These are phyloP conservation scores for Ceratobasidium sp. DNA, from an alignment of 1,284 basidiomycete genomes.

Conservation along the genomic window DNA sequence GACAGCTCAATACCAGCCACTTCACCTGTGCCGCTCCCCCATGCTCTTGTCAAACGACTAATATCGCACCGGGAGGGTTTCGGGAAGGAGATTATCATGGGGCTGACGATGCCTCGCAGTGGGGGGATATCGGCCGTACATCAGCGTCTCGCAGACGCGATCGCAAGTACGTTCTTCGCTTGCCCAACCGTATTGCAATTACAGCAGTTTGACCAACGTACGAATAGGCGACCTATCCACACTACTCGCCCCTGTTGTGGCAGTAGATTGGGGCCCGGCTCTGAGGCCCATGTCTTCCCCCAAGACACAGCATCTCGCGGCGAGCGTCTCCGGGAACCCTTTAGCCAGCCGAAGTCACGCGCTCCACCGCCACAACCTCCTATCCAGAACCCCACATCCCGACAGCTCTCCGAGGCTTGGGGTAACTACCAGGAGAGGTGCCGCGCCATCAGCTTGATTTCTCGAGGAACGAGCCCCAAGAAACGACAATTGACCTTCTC, in stretches of 20 bases:
- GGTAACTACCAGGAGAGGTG: conserved; percentile 37
- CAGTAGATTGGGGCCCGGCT: conserved; percentile 9
- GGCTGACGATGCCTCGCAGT: conserved; percentile 24
- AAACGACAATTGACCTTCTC: conserved; percentile 30
- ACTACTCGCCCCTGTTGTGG: conserved; percentile 31
- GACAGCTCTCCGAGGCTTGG: conserved; percentile 28
- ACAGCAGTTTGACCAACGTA: conserved; percentile 14
- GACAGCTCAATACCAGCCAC: conserved; percentile 19
- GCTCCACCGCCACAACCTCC: conserved; percentile 36
- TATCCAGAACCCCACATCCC: conserved; percentile 13
- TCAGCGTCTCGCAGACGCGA: conserved; percentile 25
- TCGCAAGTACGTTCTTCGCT: conserved; percentile 27
- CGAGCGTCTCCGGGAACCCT: neutral
- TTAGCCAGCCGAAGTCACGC: conserved; percentile 24
- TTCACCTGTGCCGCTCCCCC: conserved; percentile 22
- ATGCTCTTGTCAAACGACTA: conserved; percentile 21
- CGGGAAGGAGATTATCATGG: conserved; percentile 2
- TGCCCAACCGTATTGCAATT: too few relatives aligned
- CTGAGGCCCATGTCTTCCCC: conserved; percentile 8
- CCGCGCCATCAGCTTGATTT: conserved; percentile 21
- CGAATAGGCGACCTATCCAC: conserved; percentile 26
- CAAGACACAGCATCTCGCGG: conserved; percentile 10
- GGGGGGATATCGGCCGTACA: conserved; percentile 32
- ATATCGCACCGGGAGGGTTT: neutral
- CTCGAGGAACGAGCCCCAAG: conserved; percentile 5